phyloP scores from a whole-genome alignment of 768 basidiomycete species.

The Macrolepiota fuliginosa region DNA sequence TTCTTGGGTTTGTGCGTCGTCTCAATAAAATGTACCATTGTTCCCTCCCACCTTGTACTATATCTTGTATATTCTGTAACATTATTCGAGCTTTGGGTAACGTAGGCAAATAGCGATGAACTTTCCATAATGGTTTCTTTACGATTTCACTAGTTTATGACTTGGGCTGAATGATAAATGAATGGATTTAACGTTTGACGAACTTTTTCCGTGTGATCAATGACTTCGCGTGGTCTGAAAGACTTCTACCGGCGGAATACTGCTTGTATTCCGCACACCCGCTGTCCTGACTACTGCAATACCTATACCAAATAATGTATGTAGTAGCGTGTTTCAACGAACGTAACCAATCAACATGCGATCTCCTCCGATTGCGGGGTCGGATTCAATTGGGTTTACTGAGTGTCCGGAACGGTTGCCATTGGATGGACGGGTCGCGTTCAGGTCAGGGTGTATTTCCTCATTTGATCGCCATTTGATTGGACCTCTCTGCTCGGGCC shows the following conservation, averaged over 20 bases:
- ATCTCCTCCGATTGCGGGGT: background rate
- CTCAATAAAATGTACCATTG: conserved; percentile 13
- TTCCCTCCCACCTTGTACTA: background rate
- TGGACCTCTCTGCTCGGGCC: background rate
- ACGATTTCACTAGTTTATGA: conserved; percentile 3
- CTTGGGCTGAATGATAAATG: conserved; percentile 9
- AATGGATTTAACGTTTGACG: background rate
- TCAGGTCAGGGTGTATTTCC: background rate
- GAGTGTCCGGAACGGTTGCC: background rate
- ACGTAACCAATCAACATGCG: background rate
- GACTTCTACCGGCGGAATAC: background rate
- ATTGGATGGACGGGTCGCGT: background rate
- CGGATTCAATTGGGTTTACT: background rate
- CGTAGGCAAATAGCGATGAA: conserved; percentile 7
- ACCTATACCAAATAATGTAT: no score
- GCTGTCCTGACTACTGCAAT: background rate
- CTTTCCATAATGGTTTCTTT: conserved; percentile 7
- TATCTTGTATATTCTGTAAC: conserved; percentile 13
- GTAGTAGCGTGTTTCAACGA: background rate
- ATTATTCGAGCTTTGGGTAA: conserved; percentile 10
- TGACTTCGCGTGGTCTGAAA: background rate
- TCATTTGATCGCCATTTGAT: background rate
- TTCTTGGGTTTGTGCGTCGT: background rate
- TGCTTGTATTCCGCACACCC: background rate
- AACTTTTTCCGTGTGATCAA: background rate